Base-by-base conservation (phyloP, 2,329 filamentous ascomycete genomes). In the Fusarium sp. region DNA sequence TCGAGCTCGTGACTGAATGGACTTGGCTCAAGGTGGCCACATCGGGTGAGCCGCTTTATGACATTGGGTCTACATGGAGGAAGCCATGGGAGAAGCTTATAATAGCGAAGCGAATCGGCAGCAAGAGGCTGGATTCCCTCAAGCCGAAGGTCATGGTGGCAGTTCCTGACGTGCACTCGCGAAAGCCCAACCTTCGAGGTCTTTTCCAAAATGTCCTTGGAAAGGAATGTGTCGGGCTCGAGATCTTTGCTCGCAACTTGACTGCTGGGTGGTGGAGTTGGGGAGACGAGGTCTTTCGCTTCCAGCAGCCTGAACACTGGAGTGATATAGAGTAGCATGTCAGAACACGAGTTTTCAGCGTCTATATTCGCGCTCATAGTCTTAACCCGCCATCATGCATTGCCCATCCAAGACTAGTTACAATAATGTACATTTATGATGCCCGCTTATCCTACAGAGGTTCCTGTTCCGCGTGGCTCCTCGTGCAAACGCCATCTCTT, bases 11-110 rank as follows among this genome's bases (percentile, higher is more conserved):
- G 0, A 84, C 88, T 44, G 89, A 93, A 71, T 94, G 91, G 90
- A 81, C 87, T 3, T 95, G 91, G 91, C 73, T 93, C 44, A 95
- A 95, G 73, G 81, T 89, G 10, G 91, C 91, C 0, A 73, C 73
- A 0, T 64, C 72, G 0, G 91, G 91, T 0, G 85, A 89, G 70
- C 87, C 89, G 0, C 79, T 93, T 25, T 84, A 83, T 55, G 74
- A 81, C 29, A 51, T 91, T 3, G 81, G 87, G 29, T 84, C 84
- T 4, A 58, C 73, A 3, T 91, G 87, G 87, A 82, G 90, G 62
- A 92, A 88, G 74, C 90, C 91, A 0, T 94, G 91, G 81, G 91
- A 95, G 74, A 80, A 88, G 44, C 73, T 93, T 21, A 75, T 94
- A 13, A 76, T 94, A 43, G 90, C 80, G 71, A 71, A 81, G 68